Evolutionary conservation across 225 moss, liverwort and hornwort genomes (phyloP).

Genomic region (Asterella californica): DNA sequence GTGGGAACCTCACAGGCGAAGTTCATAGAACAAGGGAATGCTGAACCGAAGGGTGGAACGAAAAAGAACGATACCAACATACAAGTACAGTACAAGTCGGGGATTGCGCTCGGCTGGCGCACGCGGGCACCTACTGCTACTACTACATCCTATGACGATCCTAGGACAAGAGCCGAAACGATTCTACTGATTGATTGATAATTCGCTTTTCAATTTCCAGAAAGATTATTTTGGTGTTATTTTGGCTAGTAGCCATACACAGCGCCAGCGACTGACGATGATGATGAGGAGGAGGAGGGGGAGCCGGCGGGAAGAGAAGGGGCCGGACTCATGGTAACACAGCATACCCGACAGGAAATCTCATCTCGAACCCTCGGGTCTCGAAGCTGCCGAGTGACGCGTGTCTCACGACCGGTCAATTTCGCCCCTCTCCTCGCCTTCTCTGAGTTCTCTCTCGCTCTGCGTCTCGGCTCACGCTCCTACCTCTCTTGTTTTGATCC

Average conservation of each 20-base stretch:
- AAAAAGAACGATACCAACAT: neutral
- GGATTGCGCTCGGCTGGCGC: neutral
- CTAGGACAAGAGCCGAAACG: neutral
- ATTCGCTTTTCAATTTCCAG: neutral
- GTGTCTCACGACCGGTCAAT: constrained; percentile 22
- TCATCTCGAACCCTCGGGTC: constrained; percentile 14
- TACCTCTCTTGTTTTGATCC: neutral
- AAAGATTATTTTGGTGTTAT: neutral
- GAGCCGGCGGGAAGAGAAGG: constrained; percentile 15
- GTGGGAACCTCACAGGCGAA: neutral
- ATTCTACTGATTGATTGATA: too few species aligned
- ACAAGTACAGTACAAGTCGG: neutral
- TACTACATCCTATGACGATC: neutral
- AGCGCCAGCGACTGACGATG: too few species aligned
- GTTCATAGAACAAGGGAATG: neutral
- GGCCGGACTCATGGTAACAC: constrained; percentile 10
- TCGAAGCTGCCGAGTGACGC: constrained; percentile 11
- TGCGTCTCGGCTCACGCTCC: neutral
- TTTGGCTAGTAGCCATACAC: neutral
- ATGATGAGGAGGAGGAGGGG: neutral
- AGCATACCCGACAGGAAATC: constrained; percentile 22
- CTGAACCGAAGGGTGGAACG: neutral
- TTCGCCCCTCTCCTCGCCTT: neutral
- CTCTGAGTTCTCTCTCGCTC: neutral
- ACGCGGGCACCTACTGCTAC: constrained; percentile 5